phyloP scores from a whole-genome alignment of 345 rosid species.

The Geranium brycei region DNA sequence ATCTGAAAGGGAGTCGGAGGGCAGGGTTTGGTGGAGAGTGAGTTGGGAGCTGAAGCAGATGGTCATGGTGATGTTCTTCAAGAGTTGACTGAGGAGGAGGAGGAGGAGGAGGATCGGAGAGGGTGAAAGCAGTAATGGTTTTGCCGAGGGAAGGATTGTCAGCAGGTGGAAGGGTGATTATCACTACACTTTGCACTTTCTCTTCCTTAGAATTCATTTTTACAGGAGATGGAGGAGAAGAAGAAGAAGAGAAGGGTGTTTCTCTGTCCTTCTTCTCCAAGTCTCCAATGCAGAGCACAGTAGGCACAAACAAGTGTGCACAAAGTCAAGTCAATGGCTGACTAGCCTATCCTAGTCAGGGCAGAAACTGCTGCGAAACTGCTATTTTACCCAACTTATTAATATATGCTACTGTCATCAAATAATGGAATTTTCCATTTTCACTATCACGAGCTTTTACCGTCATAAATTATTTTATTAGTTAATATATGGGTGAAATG shows the following conservation, averaged over 20 bases:
- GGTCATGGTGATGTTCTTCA: slow-evolving; percentile 15
- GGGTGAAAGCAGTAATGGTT: slow-evolving; percentile 73
- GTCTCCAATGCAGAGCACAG: too few species aligned
- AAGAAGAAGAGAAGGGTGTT: background rate
- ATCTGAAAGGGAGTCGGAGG: slow-evolving; percentile 21
- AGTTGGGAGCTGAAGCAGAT: background rate
- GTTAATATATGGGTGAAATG: too few species aligned
- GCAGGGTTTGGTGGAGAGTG: slow-evolving; percentile 19
- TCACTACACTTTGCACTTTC: slow-evolving; percentile 40
- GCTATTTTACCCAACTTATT: too few species aligned
- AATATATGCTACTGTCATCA: too few species aligned
- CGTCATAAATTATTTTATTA: too few species aligned
- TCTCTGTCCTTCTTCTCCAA: background rate
- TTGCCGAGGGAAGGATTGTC: slow-evolving; percentile 72
- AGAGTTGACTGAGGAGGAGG: slow-evolving; percentile 12
- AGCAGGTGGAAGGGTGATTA: slow-evolving; percentile 80
- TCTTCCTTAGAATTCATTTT: slow-evolving; percentile 36
- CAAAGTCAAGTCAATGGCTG: too few species aligned
- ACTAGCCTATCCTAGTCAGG: too few species aligned
- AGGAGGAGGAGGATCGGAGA: slow-evolving; percentile 28
- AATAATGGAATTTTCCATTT: too few species aligned
- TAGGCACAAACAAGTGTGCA: too few species aligned
- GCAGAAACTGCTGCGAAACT: too few species aligned
- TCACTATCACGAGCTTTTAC: too few species aligned
- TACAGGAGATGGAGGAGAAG: background rate